Conservation (phyloP, 805 yeast genomes). For the fission yeast (Schizosaccharomyces pombe) region DNA sequence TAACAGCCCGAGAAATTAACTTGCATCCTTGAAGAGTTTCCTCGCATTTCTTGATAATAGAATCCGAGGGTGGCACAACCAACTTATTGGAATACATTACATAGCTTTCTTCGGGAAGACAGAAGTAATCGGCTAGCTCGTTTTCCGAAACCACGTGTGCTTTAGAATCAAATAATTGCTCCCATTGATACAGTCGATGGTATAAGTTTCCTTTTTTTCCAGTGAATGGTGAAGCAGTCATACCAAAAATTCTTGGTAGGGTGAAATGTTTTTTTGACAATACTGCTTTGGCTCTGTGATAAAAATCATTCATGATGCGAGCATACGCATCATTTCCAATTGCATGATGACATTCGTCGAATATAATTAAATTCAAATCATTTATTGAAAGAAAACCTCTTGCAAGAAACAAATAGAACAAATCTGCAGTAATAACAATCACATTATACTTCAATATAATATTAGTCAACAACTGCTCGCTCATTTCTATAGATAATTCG, state of each 20-base stretch:
- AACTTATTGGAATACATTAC: background rate
- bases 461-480: constrained; percentile 1
- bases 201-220: background rate
- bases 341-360: constrained; percentile 9
- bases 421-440: constrained; percentile 6
- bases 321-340: constrained; percentile 4
- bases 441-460: background rate
- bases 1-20: background rate
- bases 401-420: constrained; percentile 2
- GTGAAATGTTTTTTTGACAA: background rate
- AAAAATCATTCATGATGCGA: constrained; percentile 6
- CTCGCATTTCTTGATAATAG: background rate
- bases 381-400: constrained; percentile 3
- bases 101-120: background rate
- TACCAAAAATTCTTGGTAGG: constrained; percentile 6
- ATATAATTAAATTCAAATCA: constrained; percentile 4
- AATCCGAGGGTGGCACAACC: background rate
- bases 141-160: background rate
- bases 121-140: background rate
- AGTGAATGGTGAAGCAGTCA: constrained; percentile 7
- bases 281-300: background rate
- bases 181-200: background rate
- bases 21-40: background rate
- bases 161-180: background rate
- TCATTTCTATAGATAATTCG: constrained; percentile 1